phyloP scores from a whole-genome alignment of 169 alveolate genomes.

The Plasmodium vinckei region DNA sequence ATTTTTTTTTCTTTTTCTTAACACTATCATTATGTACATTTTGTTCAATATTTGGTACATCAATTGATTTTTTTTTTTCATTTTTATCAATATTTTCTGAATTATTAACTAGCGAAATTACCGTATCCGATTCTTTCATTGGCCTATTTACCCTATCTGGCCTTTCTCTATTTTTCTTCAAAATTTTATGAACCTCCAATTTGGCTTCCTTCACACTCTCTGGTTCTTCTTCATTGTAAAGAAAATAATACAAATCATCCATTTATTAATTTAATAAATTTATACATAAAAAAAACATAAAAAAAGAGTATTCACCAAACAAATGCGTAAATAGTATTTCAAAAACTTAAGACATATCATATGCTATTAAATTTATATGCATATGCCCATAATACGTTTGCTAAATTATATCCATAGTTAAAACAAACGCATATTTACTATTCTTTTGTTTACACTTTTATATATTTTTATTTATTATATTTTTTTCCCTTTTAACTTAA shows the following conservation, averaged over 20 bases:
- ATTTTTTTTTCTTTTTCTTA: neutral
- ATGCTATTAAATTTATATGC: too few species aligned
- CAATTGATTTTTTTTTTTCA: neutral
- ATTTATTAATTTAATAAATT: neutral
- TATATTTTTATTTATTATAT: too few species aligned
- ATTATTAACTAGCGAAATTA: conserved; percentile 15
- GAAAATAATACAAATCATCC: conserved; percentile 56
- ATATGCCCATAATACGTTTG: too few species aligned
- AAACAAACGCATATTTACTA: too few species aligned
- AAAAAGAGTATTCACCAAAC: too few species aligned
- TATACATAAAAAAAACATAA: too few species aligned
- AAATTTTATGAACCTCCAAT: conserved; percentile 56
- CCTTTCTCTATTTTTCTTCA: conserved; percentile 52
- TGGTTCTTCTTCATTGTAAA: conserved; percentile 61
- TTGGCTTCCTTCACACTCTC: conserved; percentile 61
- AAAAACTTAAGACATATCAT: too few species aligned
- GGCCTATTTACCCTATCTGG: conserved; percentile 13
- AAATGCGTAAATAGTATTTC: too few species aligned
- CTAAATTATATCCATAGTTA: too few species aligned
- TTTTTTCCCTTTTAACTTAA: too few species aligned
- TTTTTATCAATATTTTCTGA: conserved; percentile 8
- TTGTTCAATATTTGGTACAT: neutral
- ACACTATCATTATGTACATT: neutral
- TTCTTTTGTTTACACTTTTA: too few species aligned
- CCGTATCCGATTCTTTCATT: conserved; percentile 24